Base-by-base conservation (phyloP, 1,284 basidiomycete species). In the Ceratobasidium sp. region DNA sequence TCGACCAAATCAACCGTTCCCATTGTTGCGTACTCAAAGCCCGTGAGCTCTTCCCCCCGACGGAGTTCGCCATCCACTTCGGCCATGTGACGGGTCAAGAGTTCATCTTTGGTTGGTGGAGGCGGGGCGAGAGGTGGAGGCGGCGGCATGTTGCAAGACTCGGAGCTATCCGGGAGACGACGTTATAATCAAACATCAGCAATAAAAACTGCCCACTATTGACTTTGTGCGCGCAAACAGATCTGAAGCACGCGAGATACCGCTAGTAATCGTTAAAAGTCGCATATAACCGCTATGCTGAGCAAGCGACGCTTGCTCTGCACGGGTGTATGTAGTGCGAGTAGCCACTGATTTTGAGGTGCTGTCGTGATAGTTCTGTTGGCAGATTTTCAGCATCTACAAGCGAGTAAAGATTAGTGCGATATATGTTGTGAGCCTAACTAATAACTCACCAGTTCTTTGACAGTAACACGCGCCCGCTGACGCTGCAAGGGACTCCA, bases 1-100 rank as follows among this genome's bases (percentile, higher is more conserved):
- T 63, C 42, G 6, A 76, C 66, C 23, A 76, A 33, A 39, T 51
- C 42, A 6, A 71, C 20, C 28, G 47, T 69, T 8, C 67, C 67
- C 53, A 69, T 67, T 33, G 23, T 53, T n/a, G 10, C 45, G 2
- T 20, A 7, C 20, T 33, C 17, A 31, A 33, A 67, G 5, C 20
- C 31, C 11, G 13, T n/a, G 35, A 53, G 33, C 7, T 15, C 47
- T 17, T 67, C 65, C 47, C 65, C 51, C 6, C 31, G 26, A 67
- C 31, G 65, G 1, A 67, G 47, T 15, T 67, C 65, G 26, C 28
- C 26, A 17, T 67, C 65, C 3, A 67, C 49, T 35, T 53, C 65
- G 7, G 47, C 47, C 47, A 47, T 67, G 23, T 64, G 61, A 23
- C 23, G 61, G 5, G 15, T 31, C 10, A 49, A 42, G 23, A 45